Conservation (phyloP, 352 stramenopile species). For the Peronospora tabacina region DNA sequence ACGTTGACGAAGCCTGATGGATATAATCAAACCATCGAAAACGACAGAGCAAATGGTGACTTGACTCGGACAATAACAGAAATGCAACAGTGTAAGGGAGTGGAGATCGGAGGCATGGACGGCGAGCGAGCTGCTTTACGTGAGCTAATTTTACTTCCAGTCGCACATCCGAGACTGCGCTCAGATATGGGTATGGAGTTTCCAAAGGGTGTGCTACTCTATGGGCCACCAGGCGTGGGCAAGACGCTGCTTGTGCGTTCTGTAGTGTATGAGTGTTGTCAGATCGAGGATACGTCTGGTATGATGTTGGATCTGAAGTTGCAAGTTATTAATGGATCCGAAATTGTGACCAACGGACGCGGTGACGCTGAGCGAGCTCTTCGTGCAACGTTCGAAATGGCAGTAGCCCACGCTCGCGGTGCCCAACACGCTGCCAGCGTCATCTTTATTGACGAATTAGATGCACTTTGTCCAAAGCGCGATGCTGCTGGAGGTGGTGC, state of each 20-base stretch:
- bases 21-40: neutral
- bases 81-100: constrained; percentile 4
- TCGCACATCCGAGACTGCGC: constrained; percentile 28
- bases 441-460: constrained; percentile 96
- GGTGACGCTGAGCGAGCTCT: constrained; percentile 64
- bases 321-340: constrained; percentile 68
- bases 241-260: constrained; percentile 79
- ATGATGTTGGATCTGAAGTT: constrained; percentile 36
- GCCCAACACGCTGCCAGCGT: constrained; percentile 36
- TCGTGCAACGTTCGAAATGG: constrained; percentile 47
- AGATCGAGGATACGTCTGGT: constrained; percentile 22
- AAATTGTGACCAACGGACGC: constrained; percentile 68
- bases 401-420: constrained; percentile 25
- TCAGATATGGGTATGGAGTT: constrained; percentile 49
- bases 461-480: constrained; percentile 91
- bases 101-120: constrained; percentile 59
- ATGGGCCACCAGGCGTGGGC: constrained; percentile 66
- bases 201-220: constrained; percentile 64
- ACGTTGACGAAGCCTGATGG: constrained; percentile 35
- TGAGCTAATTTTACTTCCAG: constrained; percentile 65
- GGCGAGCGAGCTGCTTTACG: constrained; percentile 47
- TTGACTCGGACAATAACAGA: neutral
- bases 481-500: constrained; percentile 37
- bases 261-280: constrained; percentile 48
- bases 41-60: neutral